Conservation (phyloP, 2,329 filamentous ascomycete genomes). For the Trichoderma guizhouense region DNA sequence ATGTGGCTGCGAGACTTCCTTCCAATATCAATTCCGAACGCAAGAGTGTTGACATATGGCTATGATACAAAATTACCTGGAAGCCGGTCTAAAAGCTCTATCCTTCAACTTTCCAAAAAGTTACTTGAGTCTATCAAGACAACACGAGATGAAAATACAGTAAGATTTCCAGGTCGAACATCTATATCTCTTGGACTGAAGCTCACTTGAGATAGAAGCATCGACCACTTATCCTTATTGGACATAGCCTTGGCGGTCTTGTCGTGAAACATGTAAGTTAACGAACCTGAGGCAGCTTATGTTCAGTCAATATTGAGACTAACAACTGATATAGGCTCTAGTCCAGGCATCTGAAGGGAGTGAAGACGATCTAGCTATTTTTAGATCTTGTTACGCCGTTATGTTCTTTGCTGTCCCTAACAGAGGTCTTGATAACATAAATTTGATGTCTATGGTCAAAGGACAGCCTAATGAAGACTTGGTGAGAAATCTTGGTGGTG, state of each 20-base stretch:
- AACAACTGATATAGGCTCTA: constrained; percentile 20
- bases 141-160: not conserved
- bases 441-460: constrained; percentile 23
- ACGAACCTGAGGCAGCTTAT: not conserved
- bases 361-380: constrained; percentile 13
- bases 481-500: constrained; percentile 23
- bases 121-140: not conserved
- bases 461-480: constrained; percentile 26
- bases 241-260: constrained; percentile 22
- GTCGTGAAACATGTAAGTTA: constrained; percentile 25
- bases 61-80: constrained; percentile 28
- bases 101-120: not conserved
- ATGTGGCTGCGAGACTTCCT: constrained; percentile 33
- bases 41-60: constrained; percentile 30
- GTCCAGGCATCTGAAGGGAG: constrained; percentile 16
- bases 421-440: constrained; percentile 24
- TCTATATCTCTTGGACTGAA: no score
- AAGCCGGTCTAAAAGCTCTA: constrained; percentile 24
- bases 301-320: not conserved
- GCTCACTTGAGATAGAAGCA: not conserved
- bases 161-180: no score
- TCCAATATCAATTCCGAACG: constrained; percentile 22
- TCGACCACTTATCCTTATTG: constrained; percentile 22
- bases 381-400: constrained; percentile 23
- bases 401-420: constrained; percentile 32